Evolutionary conservation across 1,139 yeast genomes (phyloP).

Genomic region (Hyphopichia buzzinii): DNA sequence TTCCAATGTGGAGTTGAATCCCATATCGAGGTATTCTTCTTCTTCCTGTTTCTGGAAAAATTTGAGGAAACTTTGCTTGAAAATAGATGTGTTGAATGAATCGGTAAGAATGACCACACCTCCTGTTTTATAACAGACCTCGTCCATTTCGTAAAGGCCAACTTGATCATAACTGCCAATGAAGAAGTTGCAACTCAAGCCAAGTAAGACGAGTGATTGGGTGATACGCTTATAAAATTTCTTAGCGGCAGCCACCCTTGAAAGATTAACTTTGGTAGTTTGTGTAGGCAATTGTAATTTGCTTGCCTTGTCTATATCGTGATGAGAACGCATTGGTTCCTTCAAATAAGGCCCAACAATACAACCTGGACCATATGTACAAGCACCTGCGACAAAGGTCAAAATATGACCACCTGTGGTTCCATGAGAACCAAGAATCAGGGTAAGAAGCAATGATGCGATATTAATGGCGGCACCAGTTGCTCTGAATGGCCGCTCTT

Average conservation of each 20-base stretch:
- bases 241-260: constrained; percentile 33
- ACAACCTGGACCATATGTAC: constrained; percentile 57
- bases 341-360: constrained; percentile 48
- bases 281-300: constrained; percentile 32
- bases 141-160: constrained; percentile 65
- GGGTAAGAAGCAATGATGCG: constrained; percentile 52
- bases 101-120: constrained; percentile 63
- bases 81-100: constrained; percentile 62
- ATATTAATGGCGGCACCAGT: constrained; percentile 68
- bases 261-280: constrained; percentile 30
- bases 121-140: constrained; percentile 55
- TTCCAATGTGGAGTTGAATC: constrained; percentile 58
- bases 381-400: constrained; percentile 59
- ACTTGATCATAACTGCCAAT: constrained; percentile 69
- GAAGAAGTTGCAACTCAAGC: constrained; percentile 56
- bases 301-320: constrained; percentile 48
- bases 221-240: constrained; percentile 47
- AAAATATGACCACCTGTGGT: constrained; percentile 61
- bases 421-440: constrained; percentile 31
- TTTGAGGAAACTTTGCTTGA: constrained; percentile 59
- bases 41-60: constrained; percentile 39
- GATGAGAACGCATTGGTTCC: constrained; percentile 59
- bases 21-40: constrained; percentile 43
- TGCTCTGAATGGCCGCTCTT: constrained; percentile 54
- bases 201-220: constrained; percentile 34